Percentiles rank a stretch among this genome's conserved stretches.
Conservation (phyloP, 2,329 filamentous ascomycete genomes). For the Cytospora leucostoma region DNA sequence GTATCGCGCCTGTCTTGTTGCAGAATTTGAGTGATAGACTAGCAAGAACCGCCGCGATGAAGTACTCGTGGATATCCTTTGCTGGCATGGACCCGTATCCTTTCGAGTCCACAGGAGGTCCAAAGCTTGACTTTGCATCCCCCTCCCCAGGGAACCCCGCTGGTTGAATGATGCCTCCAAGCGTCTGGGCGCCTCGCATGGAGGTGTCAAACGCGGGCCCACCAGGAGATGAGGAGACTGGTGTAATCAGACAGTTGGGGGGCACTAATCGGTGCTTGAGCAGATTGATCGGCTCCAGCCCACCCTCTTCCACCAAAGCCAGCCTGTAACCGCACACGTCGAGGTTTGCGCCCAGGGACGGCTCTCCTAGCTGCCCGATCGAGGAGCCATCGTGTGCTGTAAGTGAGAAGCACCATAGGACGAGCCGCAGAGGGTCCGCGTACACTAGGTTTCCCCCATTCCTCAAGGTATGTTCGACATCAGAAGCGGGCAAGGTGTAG, state of each 20-base stretch:
- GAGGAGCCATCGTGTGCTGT: slow-evolving; percentile 43
- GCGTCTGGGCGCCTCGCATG: slow-evolving; percentile 37
- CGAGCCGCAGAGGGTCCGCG: slow-evolving; percentile 51
- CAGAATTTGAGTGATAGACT: slow-evolving; percentile 55
- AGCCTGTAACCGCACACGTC: slow-evolving; percentile 49
- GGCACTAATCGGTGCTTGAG: slow-evolving; percentile 46
- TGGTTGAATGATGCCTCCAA: slow-evolving; percentile 12
- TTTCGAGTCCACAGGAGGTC: slow-evolving; percentile 37
- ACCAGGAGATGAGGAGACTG: slow-evolving; percentile 49
- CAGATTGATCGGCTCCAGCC: slow-evolving; percentile 52
- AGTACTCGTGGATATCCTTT: slow-evolving; percentile 54
- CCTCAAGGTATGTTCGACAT: slow-evolving; percentile 54
- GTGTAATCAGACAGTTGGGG: slow-evolving; percentile 46
- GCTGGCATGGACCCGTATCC: slow-evolving; percentile 39
- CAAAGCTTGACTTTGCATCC: slow-evolving; percentile 34
- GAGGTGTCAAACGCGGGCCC: slow-evolving; percentile 43
- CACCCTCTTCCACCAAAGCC: slow-evolving; percentile 49
- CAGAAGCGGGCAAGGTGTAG: slow-evolving; percentile 50
- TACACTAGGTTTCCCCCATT: slow-evolving; percentile 56
- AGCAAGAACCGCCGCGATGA: slow-evolving; percentile 54
- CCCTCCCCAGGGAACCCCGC: slow-evolving; percentile 30
- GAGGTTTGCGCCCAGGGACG: slow-evolving; percentile 43
- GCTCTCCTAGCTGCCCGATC: slow-evolving; percentile 29
- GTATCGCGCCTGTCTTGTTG: slow-evolving; percentile 49
- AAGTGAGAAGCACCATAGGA: slow-evolving; percentile 58